Evolutionary conservation across 164 flowering plant genomes (phyloP), one percentile per base, ranked within the genome.

Genomic region (Nymphaea colorata): DNA sequence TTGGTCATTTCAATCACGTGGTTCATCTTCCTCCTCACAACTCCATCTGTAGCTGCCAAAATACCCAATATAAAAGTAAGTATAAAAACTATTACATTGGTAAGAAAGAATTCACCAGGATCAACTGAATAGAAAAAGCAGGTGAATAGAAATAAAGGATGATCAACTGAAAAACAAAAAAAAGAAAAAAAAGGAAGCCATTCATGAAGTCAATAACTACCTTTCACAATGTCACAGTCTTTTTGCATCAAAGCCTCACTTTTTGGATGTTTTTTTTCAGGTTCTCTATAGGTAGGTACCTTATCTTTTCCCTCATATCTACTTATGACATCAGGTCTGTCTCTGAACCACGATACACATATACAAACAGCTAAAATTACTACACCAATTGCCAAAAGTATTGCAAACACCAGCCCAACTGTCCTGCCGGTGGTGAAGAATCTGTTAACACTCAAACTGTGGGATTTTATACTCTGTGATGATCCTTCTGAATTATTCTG

Each of bases 401-500:
- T 15, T 51, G 57, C 57, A 7, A 51, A 51, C 4, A 51, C 57
- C 57, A 51, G 57, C 57, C 57, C 57, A 51, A 51, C 57, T 15
- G 14, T 51, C 57, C 57, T 51, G 14, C 14, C 12, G 57, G 57
- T 51, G 57, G 57, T 51, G 14, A 51, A 51, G 14, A 51, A 51
- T 51, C 57, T 10, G 14, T 51, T 10, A 51, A 15, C 8, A 51
- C 57, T 51, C 15, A 8, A 51, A 51, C 10, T 51, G 57, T 8
- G 8, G 57, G 57, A 8, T 3, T 51, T 51, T 8, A 15, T 8
- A 51, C 12, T 15, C 14, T 83, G 73, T 36, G 66, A 25, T 47
- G 88, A 82, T 59, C 77, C 82, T 69, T 71, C 44, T 64, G 75
- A 67, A 8, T n/a, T 78, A 59, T 25, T 64, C 67, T 67, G 45